Percentiles rank a stretch among this genome's conserved stretches.
phyloP scores from a whole-genome alignment of 2,329 filamentous ascomycete species.

The Sporothrix inflata region DNA sequence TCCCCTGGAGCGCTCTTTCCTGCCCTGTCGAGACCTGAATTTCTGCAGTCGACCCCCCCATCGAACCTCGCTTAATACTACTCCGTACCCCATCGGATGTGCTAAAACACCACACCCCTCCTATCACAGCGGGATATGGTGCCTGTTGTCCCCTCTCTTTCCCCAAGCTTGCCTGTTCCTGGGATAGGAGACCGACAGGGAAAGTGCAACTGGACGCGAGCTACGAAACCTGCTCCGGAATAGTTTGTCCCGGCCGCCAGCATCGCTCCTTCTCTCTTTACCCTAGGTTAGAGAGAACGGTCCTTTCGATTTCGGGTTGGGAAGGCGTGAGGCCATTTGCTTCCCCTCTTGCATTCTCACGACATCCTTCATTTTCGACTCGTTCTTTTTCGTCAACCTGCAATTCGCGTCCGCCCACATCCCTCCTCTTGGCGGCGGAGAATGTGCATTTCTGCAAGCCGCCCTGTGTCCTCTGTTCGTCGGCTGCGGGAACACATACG shows the following conservation, averaged over 20 bases:
- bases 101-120: neutral
- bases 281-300: neutral
- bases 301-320: neutral
- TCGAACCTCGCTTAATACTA: neutral
- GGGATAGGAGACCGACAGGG: neutral
- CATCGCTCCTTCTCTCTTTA: conserved; percentile 15
- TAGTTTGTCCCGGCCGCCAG: conserved; percentile 16
- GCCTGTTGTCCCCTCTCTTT: neutral
- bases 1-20: neutral
- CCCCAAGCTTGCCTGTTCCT: conserved; percentile 15
- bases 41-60: neutral
- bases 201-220: conserved; percentile 1
- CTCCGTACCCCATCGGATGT: neutral
- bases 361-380: neutral
- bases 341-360: conserved; percentile 1
- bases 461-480: neutral
- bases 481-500: conserved; percentile 24
- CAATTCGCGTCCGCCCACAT: no score
- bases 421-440: neutral
- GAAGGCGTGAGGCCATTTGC: conserved; percentile 13
- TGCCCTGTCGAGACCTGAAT: neutral
- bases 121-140: neutral
- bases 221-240: conserved; percentile 2
- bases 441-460: conserved; percentile 2
- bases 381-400: neutral